Percentiles rank a stretch among this genome's conserved stretches.
These are phyloP conservation scores for Kurtzmaniella quercitrusa DNA, from an alignment of 1,139 yeast species.

Conservation along the genomic window DNA sequence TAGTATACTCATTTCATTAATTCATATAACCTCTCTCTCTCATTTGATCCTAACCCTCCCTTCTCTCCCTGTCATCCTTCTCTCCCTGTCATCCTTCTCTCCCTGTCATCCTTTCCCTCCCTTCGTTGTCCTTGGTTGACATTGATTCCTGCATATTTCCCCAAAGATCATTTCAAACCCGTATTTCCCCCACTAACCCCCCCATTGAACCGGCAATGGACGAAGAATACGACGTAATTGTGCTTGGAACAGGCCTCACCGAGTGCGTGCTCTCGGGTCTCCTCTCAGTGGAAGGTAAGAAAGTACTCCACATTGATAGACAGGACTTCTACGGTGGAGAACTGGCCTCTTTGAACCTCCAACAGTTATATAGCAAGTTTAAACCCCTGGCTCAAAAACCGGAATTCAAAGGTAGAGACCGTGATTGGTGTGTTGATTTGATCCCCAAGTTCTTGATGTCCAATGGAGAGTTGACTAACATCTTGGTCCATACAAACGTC, in stretches of 20 bases:
- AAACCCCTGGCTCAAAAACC: conserved; percentile 68
- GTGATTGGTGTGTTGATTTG: conserved; percentile 97
- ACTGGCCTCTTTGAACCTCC: conserved; percentile 60
- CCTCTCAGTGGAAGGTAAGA: conserved; percentile 93
- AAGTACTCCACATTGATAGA: conserved; percentile 92
- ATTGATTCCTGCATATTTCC: too few relatives aligned
- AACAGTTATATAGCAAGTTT: conserved; percentile 64
- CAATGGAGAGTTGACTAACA: conserved; percentile 94
- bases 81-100: not conserved
- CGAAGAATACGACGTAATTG: conserved; percentile 75
- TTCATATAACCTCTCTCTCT: too few relatives aligned
- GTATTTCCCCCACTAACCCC: not conserved
- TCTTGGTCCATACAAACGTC: conserved; percentile 90
- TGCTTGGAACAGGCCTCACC: conserved; percentile 74
- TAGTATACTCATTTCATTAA: too few relatives aligned
- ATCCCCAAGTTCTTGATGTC: conserved; percentile 98
- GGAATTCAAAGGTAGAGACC: conserved; percentile 77
- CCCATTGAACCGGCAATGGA: conserved; percentile 53
- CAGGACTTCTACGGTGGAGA: conserved; percentile 96
- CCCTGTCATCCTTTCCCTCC: not conserved
- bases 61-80: not conserved
- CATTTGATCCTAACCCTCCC: too few relatives aligned
- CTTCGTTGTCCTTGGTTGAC: too few relatives aligned
- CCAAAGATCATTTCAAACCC: not conserved
- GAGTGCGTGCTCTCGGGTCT: conserved; percentile 95